A percentile compares a stretch with the other conserved stretches of the same genome.
phyloP scores from a whole-genome alignment of 2,329 filamentous ascomycete genomes.

The Davidsoniella eucalypti region DNA sequence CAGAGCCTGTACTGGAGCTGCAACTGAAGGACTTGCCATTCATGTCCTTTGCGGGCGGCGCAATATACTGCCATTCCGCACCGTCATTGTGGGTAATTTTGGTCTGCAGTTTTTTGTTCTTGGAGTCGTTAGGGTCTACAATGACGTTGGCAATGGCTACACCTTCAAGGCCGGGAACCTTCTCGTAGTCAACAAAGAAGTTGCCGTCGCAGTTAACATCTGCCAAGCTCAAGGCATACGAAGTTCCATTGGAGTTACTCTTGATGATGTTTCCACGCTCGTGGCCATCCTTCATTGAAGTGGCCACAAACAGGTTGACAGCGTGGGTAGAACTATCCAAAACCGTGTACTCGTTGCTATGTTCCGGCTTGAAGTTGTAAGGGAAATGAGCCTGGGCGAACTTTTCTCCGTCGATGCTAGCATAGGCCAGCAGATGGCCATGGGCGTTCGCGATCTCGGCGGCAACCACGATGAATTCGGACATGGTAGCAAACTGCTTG shows the following conservation, averaged over 20 bases:
- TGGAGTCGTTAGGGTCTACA: slow-evolving; percentile 50
- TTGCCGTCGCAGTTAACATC: slow-evolving; percentile 63
- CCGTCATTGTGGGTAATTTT: slow-evolving; percentile 96
- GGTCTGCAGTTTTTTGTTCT: slow-evolving; percentile 68
- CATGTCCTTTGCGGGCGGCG: slow-evolving; percentile 53
- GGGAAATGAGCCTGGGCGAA: slow-evolving; percentile 82
- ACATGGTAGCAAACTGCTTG: slow-evolving; percentile 82
- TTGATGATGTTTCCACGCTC: slow-evolving; percentile 83
- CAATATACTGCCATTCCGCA: slow-evolving; percentile 63
- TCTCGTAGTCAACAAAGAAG: slow-evolving; percentile 90
- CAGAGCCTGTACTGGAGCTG: slow-evolving; percentile 36
- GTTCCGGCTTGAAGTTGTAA: slow-evolving; percentile 60
- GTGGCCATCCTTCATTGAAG: slow-evolving; percentile 45
- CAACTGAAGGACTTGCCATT: slow-evolving; percentile 60
- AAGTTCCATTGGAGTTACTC: slow-evolving; percentile 96
- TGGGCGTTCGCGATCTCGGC: slow-evolving; percentile 27
- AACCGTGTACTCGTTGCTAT: slow-evolving; percentile 68
- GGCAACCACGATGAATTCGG: slow-evolving; percentile 87
- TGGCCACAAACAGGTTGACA: slow-evolving; percentile 83
- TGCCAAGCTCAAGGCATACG: slow-evolving; percentile 69
- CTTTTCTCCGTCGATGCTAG: slow-evolving; percentile 66
- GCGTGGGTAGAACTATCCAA: slow-evolving; percentile 90
- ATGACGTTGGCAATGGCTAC: slow-evolving; percentile 79
- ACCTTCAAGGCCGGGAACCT: slow-evolving; percentile 81
- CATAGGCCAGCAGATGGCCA: slow-evolving; percentile 57